Base-by-base conservation (phyloP, 768 basidiomycete species). In the Glaciozyma antarctica region DNA sequence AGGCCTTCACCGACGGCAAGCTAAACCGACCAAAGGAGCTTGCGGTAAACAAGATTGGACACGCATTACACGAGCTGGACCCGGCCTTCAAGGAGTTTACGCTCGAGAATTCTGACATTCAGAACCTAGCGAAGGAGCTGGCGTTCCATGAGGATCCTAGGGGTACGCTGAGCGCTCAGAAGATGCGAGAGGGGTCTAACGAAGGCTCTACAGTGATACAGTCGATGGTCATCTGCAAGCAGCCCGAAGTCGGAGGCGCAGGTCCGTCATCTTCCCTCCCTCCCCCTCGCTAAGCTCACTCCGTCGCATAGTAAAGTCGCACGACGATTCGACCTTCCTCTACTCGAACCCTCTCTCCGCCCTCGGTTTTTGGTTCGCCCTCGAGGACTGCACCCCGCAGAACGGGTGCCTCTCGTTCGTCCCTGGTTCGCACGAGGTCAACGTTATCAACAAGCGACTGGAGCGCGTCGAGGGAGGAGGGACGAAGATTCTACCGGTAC, bases 221-320 rank as follows among this genome's bases (percentile, higher is more conserved):
- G 73, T 88, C 87, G 3, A 95, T 95, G 92, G 80, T 94, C 41
- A 99, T 98, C 66, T 91, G 86, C 72, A 98, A 98, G 77, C 92
- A 97, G 74, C 85, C 38, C 7, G 81, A 86, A 61, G 93, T 98
- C 30, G 94, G 95, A 2, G 91, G 91, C 3, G 85, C 88, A 89
- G 95, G 47, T 48, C n/a, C 47, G 47, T 48, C 47, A 8, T 21
- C 21, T 8, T 16, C 47, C 7, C 19, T 24, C 21, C 21, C 47
- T 4, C 47, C 21, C 47, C 19, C 47, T 24, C 47, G n/a, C 47
- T 48, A 21, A 22, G 12, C 19, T 16, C 21, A 16, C 47, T 12
- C 47, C 2, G 7, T 48, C 22, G 10, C 47, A 2, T 21, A 89
- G 95, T 98, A 10, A 85, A 85, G 2, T 85, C 87, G 68, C 95